phyloP scores from a whole-genome alignment of 2,329 filamentous ascomycete genomes.

The Nakataea oryzae region DNA sequence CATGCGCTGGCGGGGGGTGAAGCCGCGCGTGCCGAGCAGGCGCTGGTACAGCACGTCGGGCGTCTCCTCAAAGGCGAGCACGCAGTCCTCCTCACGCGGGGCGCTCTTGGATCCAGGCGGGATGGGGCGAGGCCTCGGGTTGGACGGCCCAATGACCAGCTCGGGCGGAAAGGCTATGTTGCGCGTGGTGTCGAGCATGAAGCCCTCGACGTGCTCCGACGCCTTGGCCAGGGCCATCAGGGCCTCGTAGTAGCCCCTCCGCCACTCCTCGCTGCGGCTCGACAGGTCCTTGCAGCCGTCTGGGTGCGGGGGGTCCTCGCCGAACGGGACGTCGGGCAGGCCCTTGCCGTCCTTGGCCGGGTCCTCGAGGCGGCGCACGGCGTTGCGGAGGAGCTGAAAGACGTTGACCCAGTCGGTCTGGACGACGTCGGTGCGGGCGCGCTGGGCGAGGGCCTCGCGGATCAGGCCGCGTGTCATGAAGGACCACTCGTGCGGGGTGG shows the following conservation, averaged over 20 bases:
- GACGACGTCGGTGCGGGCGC: conserved; percentile 43
- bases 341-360: conserved; percentile 56
- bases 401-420: conserved; percentile 60
- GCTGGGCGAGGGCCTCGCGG: conserved; percentile 51
- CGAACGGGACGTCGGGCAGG: conserved; percentile 37
- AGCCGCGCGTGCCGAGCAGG: conserved; percentile 70
- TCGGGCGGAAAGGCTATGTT: conserved; percentile 60
- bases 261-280: conserved; percentile 72
- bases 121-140: conserved; percentile 67
- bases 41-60: conserved; percentile 75
- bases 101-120: conserved; percentile 51
- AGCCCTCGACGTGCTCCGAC: conserved; percentile 73
- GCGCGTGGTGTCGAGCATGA: conserved; percentile 59
- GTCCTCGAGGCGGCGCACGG: conserved; percentile 62
- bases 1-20: conserved; percentile 67
- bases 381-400: conserved; percentile 46
- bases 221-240: conserved; percentile 68
- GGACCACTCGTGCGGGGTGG: conserved; percentile 75
- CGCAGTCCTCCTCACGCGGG: conserved; percentile 67
- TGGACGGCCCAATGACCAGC: conserved; percentile 71
- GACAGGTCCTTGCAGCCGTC: conserved; percentile 51
- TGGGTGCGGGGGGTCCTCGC: conserved; percentile 25
- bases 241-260: conserved; percentile 73
- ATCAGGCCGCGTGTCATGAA: conserved; percentile 59
- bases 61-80: conserved; percentile 47